Conservation (phyloP, 768 basidiomycete genomes). For the Dentipellis sp. region DNA sequence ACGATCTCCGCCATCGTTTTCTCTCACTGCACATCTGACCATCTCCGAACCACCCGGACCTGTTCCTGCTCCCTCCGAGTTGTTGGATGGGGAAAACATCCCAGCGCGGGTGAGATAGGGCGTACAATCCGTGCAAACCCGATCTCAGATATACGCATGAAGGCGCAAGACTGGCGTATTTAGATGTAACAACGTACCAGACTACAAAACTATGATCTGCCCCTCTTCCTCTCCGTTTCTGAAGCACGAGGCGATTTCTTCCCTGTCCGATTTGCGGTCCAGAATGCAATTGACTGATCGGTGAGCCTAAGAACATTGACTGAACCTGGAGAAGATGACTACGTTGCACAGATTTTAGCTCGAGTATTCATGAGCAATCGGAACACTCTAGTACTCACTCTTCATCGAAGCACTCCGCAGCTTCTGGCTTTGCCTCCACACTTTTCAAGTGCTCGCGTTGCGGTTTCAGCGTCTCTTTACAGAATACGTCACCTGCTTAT, state of each 20-base stretch:
- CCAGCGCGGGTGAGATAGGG: constrained; percentile 49
- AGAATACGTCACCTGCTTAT: constrained; percentile 49
- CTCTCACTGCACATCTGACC: constrained; percentile 48
- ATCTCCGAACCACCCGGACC: constrained; percentile 53
- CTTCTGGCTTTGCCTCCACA: constrained; percentile 48
- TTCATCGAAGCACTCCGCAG: constrained; percentile 53
- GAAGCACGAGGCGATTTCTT: constrained; percentile 55
- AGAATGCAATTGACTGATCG: too few species aligned
- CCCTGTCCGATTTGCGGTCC: constrained; percentile 43
- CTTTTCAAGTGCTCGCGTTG: constrained; percentile 55
- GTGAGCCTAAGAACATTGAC: too few species aligned
- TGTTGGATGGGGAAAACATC: constrained; percentile 52
- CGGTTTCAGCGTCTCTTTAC: constrained; percentile 48
- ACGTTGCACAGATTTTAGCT: too few species aligned
- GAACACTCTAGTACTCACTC: too few species aligned
- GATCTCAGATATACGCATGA: background rate
- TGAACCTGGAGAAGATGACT: too few species aligned
- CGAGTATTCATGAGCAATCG: constrained; percentile 21
- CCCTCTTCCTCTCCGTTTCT: constrained; percentile 53
- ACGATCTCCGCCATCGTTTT: constrained; percentile 19
- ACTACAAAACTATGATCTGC: constrained; percentile 49
- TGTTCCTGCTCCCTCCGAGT: constrained; percentile 33
- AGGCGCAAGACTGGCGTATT: background rate
- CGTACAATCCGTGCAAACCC: constrained; percentile 41
- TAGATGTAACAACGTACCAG: constrained; percentile 27